Evolutionary conservation across 164 flowering plant genomes (phyloP).

Genomic region (Platanus orientalis): DNA sequence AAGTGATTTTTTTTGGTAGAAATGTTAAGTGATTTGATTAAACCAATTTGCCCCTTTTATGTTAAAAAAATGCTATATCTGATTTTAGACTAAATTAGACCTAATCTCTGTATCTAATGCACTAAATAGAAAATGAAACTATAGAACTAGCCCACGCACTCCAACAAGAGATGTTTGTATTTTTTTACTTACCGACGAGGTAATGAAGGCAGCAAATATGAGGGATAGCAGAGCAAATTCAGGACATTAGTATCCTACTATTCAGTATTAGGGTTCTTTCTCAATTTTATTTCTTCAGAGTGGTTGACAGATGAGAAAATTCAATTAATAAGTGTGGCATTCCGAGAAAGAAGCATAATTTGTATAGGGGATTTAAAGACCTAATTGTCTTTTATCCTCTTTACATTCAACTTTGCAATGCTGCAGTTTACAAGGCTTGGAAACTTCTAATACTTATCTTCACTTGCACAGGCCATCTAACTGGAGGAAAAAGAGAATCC

Average conservation of each 20-base stretch:
- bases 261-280: background rate
- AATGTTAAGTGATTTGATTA: background rate
- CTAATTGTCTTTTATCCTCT: background rate
- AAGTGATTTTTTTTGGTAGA: too few species aligned
- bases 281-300: background rate
- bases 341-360: too few species aligned
- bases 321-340: background rate
- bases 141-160: too few species aligned
- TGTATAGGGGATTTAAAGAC: background rate
- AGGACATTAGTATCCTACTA: too few species aligned
- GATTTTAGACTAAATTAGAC: too few species aligned
- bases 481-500: conserved; percentile 96
- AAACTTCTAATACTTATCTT: background rate
- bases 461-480: conserved; percentile 52
- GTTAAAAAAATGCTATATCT: too few species aligned
- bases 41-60: background rate
- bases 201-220: too few species aligned
- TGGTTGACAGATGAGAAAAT: background rate
- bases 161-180: too few species aligned
- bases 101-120: too few species aligned
- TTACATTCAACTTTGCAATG: background rate
- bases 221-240: too few species aligned
- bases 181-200: too few species aligned
- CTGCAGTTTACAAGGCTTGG: background rate
- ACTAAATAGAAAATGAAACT: too few species aligned